phyloP scores from a whole-genome alignment of 306 rosid species.

The Cucurbita ficifolia region DNA sequence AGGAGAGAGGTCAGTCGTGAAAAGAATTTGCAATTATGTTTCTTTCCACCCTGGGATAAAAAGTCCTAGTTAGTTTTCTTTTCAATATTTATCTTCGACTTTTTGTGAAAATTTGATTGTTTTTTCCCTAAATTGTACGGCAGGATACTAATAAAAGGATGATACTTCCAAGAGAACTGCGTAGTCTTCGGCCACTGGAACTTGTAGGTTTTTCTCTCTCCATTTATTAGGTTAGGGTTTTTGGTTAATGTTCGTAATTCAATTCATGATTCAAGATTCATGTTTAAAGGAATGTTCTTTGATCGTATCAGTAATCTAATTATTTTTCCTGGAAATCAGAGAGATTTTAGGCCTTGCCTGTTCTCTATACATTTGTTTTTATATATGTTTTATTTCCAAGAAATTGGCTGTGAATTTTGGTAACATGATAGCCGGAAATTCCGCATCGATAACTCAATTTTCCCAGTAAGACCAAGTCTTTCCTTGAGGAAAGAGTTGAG shows the following conservation, averaged over 20 bases:
- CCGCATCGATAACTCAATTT: too few relatives aligned
- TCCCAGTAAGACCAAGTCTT: too few relatives aligned
- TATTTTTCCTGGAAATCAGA: background rate
- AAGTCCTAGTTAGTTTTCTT: slow-evolving; percentile 4
- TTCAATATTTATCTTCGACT: slow-evolving; percentile 6
- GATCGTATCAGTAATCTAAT: background rate
- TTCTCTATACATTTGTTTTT: background rate
- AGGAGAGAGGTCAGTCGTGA: slow-evolving; percentile 52
- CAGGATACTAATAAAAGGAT: slow-evolving; percentile 79
- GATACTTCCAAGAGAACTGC: slow-evolving; percentile 73
- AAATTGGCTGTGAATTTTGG: background rate
- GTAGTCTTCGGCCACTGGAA: slow-evolving; percentile 57
- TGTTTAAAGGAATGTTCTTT: background rate
- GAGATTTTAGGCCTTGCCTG: background rate
- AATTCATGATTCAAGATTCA: background rate
- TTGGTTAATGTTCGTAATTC: background rate
- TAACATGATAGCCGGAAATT: background rate
- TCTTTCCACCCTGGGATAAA: background rate
- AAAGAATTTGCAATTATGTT: background rate
- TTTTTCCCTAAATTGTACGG: slow-evolving; percentile 9
- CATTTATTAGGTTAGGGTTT: slow-evolving; percentile 1
- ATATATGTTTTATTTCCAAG: background rate
- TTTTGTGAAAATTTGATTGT: background rate
- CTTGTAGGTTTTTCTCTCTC: slow-evolving; percentile 39
- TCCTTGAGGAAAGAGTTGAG: too few relatives aligned